Conservation (phyloP, 768 basidiomycete genomes). For the Hygrophorus pudorinus region DNA sequence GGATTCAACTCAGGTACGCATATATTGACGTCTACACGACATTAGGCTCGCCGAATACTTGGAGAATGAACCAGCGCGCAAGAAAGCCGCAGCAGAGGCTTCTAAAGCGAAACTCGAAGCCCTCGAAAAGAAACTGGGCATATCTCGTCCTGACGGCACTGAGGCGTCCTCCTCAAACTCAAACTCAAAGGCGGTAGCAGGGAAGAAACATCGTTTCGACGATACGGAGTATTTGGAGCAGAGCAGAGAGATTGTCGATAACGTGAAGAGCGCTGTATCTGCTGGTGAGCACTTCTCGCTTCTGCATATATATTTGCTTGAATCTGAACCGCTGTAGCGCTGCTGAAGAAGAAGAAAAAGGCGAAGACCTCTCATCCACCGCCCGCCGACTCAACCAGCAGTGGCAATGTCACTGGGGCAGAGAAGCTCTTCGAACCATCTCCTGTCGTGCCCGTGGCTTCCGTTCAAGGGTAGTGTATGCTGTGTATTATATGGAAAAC, state of each 20-base stretch:
- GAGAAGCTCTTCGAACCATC: no score
- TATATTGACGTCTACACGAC: neutral
- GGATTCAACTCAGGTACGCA: neutral
- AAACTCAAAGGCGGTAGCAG: constrained; percentile 35
- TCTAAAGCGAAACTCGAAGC: constrained; percentile 76
- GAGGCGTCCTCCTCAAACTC: constrained; percentile 22
- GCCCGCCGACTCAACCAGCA: no score
- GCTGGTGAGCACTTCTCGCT: constrained; percentile 42
- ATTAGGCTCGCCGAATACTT: constrained; percentile 75
- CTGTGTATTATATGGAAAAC: no score
- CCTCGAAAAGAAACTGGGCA: constrained; percentile 76
- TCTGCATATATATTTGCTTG: constrained; percentile 11
- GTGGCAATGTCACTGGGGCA: no score
- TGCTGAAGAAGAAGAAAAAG: constrained; percentile 73
- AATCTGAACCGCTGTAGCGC: constrained; percentile 28
- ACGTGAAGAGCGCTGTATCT: constrained; percentile 83
- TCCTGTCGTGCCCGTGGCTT: no score
- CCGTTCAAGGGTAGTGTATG: no score
- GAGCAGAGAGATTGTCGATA: constrained; percentile 82
- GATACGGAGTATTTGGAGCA: constrained; percentile 90
- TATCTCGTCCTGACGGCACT: constrained; percentile 17
- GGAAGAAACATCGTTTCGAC: constrained; percentile 84
- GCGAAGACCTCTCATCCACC: no score
- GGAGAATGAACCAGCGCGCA: constrained; percentile 72
- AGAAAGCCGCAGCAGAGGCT: constrained; percentile 67